Base-by-base conservation (phyloP, 2,329 filamentous ascomycete species). In the Xylaria digitata region DNA sequence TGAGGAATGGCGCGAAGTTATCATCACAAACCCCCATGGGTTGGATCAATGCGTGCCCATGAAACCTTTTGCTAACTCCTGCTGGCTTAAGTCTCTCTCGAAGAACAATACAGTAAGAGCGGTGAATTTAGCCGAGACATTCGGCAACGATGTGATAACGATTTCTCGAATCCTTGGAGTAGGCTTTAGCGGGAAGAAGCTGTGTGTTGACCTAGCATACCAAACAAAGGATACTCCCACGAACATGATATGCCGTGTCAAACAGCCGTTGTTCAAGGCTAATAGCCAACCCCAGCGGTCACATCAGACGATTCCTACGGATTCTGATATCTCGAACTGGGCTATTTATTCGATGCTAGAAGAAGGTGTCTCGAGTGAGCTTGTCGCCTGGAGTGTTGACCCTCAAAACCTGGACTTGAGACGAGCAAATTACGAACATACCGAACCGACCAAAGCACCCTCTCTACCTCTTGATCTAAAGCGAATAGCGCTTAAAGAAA, bases 1-100 rank as follows among this genome's bases (percentile, higher is more conserved):
- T n/a, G 57, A 68, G 17, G 66, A 68, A 46, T 68, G 66, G 66
- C 66, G 66, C 13, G 66, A 68, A 53, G 62, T 68, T 3, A 62
- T 68, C 1, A 61, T 65, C 13, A 65, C 52, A 15, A 49, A 58
- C 13, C 62, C 66, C 26, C 8, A 42, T 15, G 53, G 56, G 8
- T 13, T 68, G 3, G 66, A 65, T 26, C 45, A 61, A 30, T 68
- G 66, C 23, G 21, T 68, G 2, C 26, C 57, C 0, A 48, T 66
- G 40, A 68, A 62, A 15, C 45, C 50, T n/a, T 66, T 65, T 34
- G 23, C 43, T 7, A 43, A 15, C 45, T 68, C 66, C 30, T 68
- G 66, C 53, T 65, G 63, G 56, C 54, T 68, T 15, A 61, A 57
- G 17, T 26, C 62, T 26, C 62, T 68, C 6, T 45, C 43, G 3